Conservation (phyloP, 2,329 filamentous ascomycete genomes). For the Claviceps sp. region DNA sequence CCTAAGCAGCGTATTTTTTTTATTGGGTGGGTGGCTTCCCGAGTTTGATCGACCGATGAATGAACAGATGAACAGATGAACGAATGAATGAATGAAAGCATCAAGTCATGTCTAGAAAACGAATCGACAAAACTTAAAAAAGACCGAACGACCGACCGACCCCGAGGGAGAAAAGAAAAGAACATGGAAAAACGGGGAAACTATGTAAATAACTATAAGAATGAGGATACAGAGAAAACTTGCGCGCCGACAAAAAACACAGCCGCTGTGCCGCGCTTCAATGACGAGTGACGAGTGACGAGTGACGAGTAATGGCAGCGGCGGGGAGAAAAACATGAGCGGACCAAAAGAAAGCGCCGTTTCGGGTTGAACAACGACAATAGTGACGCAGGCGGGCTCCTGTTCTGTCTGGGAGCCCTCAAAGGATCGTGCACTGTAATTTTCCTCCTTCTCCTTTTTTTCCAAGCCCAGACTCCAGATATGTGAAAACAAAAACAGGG, state of each 20-base stretch:
- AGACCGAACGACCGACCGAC: background rate
- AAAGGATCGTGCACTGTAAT: background rate
- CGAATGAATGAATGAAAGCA: background rate
- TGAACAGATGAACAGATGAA: too few species aligned
- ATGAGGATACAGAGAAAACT: background rate
- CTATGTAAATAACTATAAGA: background rate
- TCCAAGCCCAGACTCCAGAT: background rate
- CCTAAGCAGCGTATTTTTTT: too few species aligned
- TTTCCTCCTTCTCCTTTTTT: background rate
- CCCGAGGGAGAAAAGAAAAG: background rate
- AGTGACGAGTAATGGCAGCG: background rate
- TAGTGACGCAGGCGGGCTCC: background rate
- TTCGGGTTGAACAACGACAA: background rate
- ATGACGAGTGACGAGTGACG: too few species aligned
- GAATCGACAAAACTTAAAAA: background rate
- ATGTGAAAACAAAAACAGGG: background rate
- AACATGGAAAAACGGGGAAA: too few species aligned
- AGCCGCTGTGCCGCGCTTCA: too few species aligned
- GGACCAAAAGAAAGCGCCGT: background rate
- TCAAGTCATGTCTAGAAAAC: background rate
- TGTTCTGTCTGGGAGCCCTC: background rate
- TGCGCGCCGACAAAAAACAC: background rate
- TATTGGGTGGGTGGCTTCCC: too few species aligned
- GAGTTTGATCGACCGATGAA: too few species aligned
- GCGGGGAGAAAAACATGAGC: background rate